Conservation (phyloP, 2,329 filamentous ascomycete genomes). For the Aspergillus calidoustus region DNA sequence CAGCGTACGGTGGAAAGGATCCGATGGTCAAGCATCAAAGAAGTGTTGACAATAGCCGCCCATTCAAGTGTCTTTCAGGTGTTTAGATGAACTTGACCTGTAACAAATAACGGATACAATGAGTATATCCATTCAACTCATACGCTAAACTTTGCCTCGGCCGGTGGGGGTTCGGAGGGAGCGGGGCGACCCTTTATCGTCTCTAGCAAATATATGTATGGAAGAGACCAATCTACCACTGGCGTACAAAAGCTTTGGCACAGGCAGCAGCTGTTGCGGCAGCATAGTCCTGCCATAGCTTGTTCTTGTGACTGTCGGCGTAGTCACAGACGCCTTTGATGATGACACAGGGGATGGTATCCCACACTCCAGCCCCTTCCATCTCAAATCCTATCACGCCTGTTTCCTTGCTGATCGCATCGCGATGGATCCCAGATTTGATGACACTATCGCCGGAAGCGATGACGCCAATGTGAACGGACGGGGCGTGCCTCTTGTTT, state of each 20-base stretch:
- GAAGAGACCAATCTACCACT: too few relatives aligned
- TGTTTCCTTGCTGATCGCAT: slow-evolving; percentile 2
- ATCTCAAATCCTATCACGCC: slow-evolving; percentile 22
- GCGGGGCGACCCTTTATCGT: too few relatives aligned
- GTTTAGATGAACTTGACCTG: too few relatives aligned
- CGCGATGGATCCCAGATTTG: slow-evolving; percentile 16
- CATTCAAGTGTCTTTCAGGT: too few relatives aligned
- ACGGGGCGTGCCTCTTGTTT: neutral
- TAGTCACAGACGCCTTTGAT: slow-evolving; percentile 23
- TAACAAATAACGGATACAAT: too few relatives aligned
- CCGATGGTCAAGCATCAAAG: too few relatives aligned
- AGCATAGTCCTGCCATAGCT: slow-evolving; percentile 24
- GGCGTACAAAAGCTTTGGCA: slow-evolving; percentile 7
- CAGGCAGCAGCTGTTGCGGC: slow-evolving; percentile 6
- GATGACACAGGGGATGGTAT: neutral
- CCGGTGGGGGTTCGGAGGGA: too few relatives aligned
- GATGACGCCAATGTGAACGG: slow-evolving; percentile 13
- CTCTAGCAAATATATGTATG: too few relatives aligned
- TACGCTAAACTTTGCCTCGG: too few relatives aligned
- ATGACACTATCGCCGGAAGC: slow-evolving; percentile 20
- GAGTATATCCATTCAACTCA: too few relatives aligned
- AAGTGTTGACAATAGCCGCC: too few relatives aligned
- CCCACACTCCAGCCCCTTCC: slow-evolving; percentile 7
- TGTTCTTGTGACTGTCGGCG: slow-evolving; percentile 25
- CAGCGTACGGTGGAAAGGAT: too few relatives aligned